A percentile compares a stretch with the other conserved stretches of the same genome.
These are phyloP conservation scores for Lasiosphaeriaceae sp. DNA, from an alignment of 495 filamentous ascomycete species.

Conservation along the genomic window DNA sequence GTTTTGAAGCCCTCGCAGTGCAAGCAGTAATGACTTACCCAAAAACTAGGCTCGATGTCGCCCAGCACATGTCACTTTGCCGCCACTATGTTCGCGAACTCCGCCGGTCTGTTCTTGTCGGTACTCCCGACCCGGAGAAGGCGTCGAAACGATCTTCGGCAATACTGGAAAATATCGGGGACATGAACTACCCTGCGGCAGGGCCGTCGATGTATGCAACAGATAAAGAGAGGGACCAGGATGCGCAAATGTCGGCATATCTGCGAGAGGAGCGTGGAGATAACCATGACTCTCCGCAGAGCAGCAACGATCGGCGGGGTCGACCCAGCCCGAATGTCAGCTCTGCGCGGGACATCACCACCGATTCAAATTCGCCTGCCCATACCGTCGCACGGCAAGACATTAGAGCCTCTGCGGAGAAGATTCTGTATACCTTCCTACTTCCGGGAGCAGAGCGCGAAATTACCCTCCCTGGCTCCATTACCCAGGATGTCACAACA, in stretches of 20 bases:
- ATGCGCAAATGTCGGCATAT: conserved; percentile 85
- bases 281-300: conserved; percentile 61
- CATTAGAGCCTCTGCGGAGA: conserved; percentile 89
- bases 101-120: conserved; percentile 85
- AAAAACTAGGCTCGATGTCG: conserved; percentile 88
- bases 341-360: conserved; percentile 48
- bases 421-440: conserved; percentile 94
- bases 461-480: conserved; percentile 84
- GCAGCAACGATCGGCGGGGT: conserved; percentile 60
- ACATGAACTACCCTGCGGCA: conserved; percentile 56
- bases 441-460: conserved; percentile 91
- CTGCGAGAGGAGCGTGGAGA: conserved; percentile 68
- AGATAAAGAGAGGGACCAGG: conserved; percentile 62
- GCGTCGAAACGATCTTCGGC: conserved; percentile 80
- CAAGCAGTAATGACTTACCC: neutral
- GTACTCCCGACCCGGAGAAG: conserved; percentile 87
- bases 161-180: conserved; percentile 67
- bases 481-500: conserved; percentile 73
- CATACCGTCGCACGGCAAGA: conserved; percentile 83
- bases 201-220: conserved; percentile 44
- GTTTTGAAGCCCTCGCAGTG: conserved; percentile 14
- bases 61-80: conserved; percentile 97
- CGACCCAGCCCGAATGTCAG: conserved; percentile 61
- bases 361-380: conserved; percentile 70
- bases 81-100: conserved; percentile 96